Base-by-base conservation (phyloP, 2,329 filamentous ascomycete genomes). In the Ascochyta pisi region DNA sequence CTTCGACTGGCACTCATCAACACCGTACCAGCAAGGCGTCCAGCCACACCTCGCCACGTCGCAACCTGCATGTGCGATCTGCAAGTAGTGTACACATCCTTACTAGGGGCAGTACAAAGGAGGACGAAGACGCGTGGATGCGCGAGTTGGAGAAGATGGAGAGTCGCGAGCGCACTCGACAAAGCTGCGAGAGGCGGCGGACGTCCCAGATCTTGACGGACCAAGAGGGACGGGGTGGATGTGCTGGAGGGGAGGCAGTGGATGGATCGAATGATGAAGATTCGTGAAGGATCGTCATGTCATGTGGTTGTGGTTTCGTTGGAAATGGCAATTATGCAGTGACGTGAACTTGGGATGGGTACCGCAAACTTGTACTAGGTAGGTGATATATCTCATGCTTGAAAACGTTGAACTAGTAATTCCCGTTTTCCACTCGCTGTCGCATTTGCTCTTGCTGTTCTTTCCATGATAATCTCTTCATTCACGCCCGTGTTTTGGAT, bases 101-200 rank as follows among this genome's bases (percentile, higher is more conserved):
- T 3, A 24, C 12, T 0, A 50, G 46, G 4, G 6, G 13, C 13
- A 40, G 27, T 2, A 19, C 46, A 2, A 46, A 44, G 35, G 22
- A 39, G 16, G 40, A 39, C 4, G 47, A 50, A 10, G 40, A 64
- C 1, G 50, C 55, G 13, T 62, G 59, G 61, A 35, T 45, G 33
- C 15, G 27, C 6, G 60, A 64, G 12, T 26, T 63, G 24, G 37
- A 38, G 24, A 8, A 40, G 5, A 61, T 64, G 63, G 60, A 63
- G 16, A 40, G 23, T 8, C 39, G 34, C 7, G 61, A 63, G 48
- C 45, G 39, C 1, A 13, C 38, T 6, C 52, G 61, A 24, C 59
- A 65, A 42, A 22, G 24, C 2, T 19, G 33, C 1, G 42, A 56
- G 31, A 42, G 19, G 19, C 8, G 27, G 19, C 8, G 35, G 15